Evolutionary conservation across 441 rosid genomes (phyloP), one percentile per base, ranked within the genome.

Genomic region (Hypseocharis bilobata): DNA sequence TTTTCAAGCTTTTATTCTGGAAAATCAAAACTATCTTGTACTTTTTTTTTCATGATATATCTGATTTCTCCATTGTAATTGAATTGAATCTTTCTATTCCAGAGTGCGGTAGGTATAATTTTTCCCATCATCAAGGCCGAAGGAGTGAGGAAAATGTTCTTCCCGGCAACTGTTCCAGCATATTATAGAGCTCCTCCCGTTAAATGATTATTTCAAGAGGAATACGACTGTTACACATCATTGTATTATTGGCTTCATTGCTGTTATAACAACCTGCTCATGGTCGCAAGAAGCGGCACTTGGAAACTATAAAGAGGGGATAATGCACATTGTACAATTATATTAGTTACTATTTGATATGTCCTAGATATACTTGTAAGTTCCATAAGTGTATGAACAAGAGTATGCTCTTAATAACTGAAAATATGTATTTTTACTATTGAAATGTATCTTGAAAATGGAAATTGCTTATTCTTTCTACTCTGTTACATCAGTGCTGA

Each of bases 121-220:
- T 70, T 70, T 58, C 75, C 75, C 13, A 71, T 71, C 29, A 71
- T 71, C 29, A 66, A 64, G 67, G 75, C 67, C n/a, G 75, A 71
- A 17, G 75, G 75, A 20, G 70, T 71, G 0, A 62, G 75, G 62
- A 65, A 71, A 52, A 71, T 71, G 75, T 71, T 71, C 67, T 71
- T 71, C 70, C 75, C 75, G 0, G 70, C 56, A 5, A 71, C 70
- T 0, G 75, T 71, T 4, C 70, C 75, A 5, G 75, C 70, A 27
- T 71, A 71, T 42, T 64, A 71, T 67, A 71, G 75, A 28, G 62
- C 20, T 52, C 70, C 75, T 65, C 70, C 70, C 1, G 19, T 10
- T 49, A 17, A 63, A 3, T 70, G 72, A 63, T n/a, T 6, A 7
- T 7, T 0, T 23, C 13, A 6, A 52, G 6, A 6, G 6, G 23